phyloP scores from a whole-genome alignment of 352 stramenopile species.

The Pythium monospermum region DNA sequence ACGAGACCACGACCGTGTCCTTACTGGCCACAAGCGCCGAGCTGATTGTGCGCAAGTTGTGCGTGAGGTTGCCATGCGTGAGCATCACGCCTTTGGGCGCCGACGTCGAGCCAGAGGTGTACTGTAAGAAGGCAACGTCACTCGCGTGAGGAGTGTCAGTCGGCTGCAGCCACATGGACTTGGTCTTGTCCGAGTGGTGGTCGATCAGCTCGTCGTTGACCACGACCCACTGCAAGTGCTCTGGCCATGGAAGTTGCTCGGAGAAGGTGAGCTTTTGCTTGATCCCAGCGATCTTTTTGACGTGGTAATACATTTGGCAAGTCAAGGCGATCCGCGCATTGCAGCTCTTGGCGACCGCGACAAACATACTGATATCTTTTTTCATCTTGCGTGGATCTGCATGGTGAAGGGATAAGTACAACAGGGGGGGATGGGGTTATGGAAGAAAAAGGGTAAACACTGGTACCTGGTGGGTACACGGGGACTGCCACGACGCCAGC shows the following conservation, averaged over 20 bases:
- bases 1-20: conserved; percentile 95
- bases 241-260: conserved; percentile 66
- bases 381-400: conserved; percentile 92
- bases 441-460: background rate
- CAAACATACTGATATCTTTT: conserved; percentile 96
- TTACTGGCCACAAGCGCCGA: conserved; percentile 81
- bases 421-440: conserved; percentile 24
- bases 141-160: conserved; percentile 34
- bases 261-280: conserved; percentile 82
- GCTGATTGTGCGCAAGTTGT: conserved; percentile 97
- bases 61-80: conserved; percentile 94
- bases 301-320: conserved; percentile 89
- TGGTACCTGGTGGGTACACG: conserved; percentile 67
- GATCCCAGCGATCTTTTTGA: conserved; percentile 89
- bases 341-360: conserved; percentile 88
- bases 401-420: conserved; percentile 57
- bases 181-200: conserved; percentile 34
- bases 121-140: conserved; percentile 97
- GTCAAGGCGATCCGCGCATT: conserved; percentile 93
- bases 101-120: conserved; percentile 98
- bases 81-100: conserved; percentile 98
- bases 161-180: conserved; percentile 33
- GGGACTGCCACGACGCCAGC: conserved; percentile 93
- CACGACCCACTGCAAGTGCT: conserved; percentile 85
- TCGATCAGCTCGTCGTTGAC: conserved; percentile 67